Conservation (phyloP, 2,329 filamentous ascomycete species). For the Fusarium sp. region DNA sequence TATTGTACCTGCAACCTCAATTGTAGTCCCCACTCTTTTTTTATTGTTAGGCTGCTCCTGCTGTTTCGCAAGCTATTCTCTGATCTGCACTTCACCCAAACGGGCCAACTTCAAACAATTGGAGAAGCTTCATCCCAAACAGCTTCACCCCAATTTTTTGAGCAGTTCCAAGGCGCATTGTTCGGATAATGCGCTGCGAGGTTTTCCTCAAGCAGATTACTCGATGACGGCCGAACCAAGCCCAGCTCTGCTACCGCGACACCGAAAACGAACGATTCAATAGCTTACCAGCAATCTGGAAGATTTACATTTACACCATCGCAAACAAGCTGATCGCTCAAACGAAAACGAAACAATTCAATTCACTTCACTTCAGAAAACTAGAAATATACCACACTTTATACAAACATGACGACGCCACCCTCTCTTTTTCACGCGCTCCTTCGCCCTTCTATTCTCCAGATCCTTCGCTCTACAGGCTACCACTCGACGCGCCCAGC, state of each 20-base stretch:
- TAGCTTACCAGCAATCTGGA: constrained; percentile 14
- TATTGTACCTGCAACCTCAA: not conserved
- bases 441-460: constrained; percentile 85
- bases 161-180: constrained; percentile 27
- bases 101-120: constrained; percentile 14
- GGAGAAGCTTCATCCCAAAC: constrained; percentile 17
- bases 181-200: constrained; percentile 47
- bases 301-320: not conserved
- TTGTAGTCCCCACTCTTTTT: constrained; percentile 27
- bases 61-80: constrained; percentile 23
- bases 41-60: constrained; percentile 12
- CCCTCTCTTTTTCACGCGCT: constrained; percentile 75
- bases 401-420: constrained; percentile 58
- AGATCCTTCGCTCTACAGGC: constrained; percentile 90
- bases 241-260: constrained; percentile 39
- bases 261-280: constrained; percentile 38
- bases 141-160: not conserved
- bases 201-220: constrained; percentile 20
- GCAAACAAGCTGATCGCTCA: constrained; percentile 5
- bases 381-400: not conserved
- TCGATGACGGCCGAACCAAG: constrained; percentile 48
- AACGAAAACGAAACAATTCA: not conserved
- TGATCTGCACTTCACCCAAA: constrained; percentile 27
- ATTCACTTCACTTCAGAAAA: not conserved
- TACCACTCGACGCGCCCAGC: constrained; percentile 85